A percentile compares a stretch with the other conserved stretches of the same genome.
These are phyloP conservation scores for Persicaria tinctoria DNA, from an alignment of 148 eudicot species.

Conservation along the genomic window DNA sequence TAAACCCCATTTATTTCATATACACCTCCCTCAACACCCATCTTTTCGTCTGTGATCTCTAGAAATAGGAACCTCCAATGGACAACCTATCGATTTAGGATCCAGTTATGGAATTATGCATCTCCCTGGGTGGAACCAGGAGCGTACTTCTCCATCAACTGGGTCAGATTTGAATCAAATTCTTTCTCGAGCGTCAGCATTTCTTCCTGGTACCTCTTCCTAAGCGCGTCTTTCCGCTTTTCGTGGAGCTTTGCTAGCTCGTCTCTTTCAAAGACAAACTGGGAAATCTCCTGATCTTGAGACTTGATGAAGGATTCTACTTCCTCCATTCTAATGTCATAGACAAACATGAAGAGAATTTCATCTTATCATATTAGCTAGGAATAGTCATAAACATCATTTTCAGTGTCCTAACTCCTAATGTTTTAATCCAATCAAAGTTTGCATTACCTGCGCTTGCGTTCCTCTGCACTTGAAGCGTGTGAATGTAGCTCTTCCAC, in stretches of 20 bases:
- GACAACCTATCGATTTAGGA: no score
- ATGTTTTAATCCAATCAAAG: background rate
- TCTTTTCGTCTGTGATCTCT: background rate
- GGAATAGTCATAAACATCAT: no score
- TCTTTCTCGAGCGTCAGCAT: slow-evolving; percentile 41
- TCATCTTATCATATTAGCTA: background rate
- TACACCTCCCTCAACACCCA: no score
- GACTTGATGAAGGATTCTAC: slow-evolving; percentile 24
- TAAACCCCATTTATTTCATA: no score
- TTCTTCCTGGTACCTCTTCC: slow-evolving; percentile 39
- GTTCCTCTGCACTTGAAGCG: slow-evolving; percentile 30
- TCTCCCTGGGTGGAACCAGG: slow-evolving; percentile 17
- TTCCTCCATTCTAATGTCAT: slow-evolving; percentile 32
- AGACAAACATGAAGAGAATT: background rate
- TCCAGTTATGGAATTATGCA: background rate
- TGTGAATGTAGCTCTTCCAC: slow-evolving; percentile 24
- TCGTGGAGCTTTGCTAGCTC: slow-evolving; percentile 33
- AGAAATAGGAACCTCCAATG: background rate
- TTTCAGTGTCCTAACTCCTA: no score
- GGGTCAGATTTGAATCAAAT: slow-evolving; percentile 28
- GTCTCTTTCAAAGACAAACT: slow-evolving; percentile 41
- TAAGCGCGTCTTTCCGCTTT: slow-evolving; percentile 33
- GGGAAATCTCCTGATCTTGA: slow-evolving; percentile 48
- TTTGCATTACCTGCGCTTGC: slow-evolving; percentile 30
- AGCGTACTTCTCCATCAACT: slow-evolving; percentile 52